Evolutionary conservation across 2,329 filamentous ascomycete species (phyloP).

Genomic region (Scedosporium aurantiacum): DNA sequence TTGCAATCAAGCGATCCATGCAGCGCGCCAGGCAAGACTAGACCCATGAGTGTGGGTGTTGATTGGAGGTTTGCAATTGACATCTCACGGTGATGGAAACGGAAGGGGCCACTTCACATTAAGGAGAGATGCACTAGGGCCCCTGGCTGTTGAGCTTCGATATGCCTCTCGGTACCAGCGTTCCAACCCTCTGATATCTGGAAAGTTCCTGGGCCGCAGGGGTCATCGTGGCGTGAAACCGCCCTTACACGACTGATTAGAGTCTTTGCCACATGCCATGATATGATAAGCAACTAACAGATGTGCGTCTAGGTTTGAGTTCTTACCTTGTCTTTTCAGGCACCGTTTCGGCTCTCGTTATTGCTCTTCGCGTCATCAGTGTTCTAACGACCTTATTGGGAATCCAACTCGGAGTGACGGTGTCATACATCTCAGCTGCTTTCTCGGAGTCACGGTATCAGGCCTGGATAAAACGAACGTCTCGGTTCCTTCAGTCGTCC

Average conservation of each 20-base stretch:
- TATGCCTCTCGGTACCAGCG: too few species aligned
- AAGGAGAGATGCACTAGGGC: too few species aligned
- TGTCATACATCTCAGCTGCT: constrained; percentile 3
- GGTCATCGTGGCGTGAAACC: neutral
- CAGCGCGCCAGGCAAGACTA: too few species aligned
- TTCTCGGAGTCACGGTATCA: constrained; percentile 6
- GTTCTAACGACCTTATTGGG: neutral
- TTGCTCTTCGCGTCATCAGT: neutral
- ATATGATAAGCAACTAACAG: neutral
- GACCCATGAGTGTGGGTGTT: too few species aligned
- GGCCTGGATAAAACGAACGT: constrained; percentile 2
- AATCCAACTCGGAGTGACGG: constrained; percentile 3
- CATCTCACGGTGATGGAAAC: too few species aligned
- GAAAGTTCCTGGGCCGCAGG: neutral
- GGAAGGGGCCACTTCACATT: too few species aligned
- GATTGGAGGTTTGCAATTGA: too few species aligned
- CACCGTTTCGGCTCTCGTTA: neutral
- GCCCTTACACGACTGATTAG: neutral
- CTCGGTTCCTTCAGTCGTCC: neutral
- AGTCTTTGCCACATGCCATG: neutral
- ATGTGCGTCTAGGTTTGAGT: constrained; percentile 4
- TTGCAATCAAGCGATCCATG: too few species aligned
- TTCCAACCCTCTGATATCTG: too few species aligned
- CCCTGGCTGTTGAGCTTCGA: too few species aligned
- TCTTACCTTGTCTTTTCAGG: neutral